phyloP scores from a whole-genome alignment of 1,284 basidiomycete genomes.

The Boletus smithii region DNA sequence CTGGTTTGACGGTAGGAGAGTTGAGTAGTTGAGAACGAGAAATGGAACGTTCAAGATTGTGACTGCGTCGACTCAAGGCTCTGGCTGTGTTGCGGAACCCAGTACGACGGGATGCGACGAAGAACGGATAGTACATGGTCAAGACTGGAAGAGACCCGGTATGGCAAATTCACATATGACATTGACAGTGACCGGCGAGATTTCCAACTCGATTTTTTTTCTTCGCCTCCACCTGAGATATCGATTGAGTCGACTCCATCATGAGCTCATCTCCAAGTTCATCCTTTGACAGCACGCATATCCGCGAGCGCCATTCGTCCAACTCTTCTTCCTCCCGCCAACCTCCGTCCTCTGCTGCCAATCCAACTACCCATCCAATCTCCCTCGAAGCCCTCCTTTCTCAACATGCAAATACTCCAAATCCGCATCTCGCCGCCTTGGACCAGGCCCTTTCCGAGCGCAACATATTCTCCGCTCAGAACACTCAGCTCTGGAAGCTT shows the following conservation, averaged over 20 bases:
- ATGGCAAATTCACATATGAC: not conserved
- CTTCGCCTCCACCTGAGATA: too few species aligned
- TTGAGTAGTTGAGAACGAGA: too few species aligned
- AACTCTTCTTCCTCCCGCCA: slow-evolving; percentile 26
- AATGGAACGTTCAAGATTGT: too few species aligned
- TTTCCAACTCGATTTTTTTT: not conserved
- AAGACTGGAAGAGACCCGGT: too few species aligned
- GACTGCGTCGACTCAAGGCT: too few species aligned
- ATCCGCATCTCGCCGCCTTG: slow-evolving; percentile 65
- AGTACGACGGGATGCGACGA: too few species aligned
- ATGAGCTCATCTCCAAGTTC: slow-evolving; percentile 20
- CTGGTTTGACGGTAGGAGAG: slow-evolving; percentile 43
- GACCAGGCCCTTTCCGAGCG: slow-evolving; percentile 73
- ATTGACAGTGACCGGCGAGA: not conserved
- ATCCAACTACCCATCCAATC: slow-evolving; percentile 39
- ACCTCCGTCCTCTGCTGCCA: slow-evolving; percentile 21
- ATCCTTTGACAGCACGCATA: slow-evolving; percentile 17
- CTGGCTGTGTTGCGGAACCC: too few species aligned
- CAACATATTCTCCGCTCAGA: slow-evolving; percentile 76
- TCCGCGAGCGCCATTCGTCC: slow-evolving; percentile 30
- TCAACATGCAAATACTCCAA: slow-evolving; percentile 45
- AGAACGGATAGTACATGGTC: too few species aligned
- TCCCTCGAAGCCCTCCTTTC: slow-evolving; percentile 56
- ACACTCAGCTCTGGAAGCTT: slow-evolving; percentile 87
- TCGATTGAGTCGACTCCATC: too few species aligned